Conservation (phyloP, 2,329 filamentous ascomycete species). For the Onygena corvina region DNA sequence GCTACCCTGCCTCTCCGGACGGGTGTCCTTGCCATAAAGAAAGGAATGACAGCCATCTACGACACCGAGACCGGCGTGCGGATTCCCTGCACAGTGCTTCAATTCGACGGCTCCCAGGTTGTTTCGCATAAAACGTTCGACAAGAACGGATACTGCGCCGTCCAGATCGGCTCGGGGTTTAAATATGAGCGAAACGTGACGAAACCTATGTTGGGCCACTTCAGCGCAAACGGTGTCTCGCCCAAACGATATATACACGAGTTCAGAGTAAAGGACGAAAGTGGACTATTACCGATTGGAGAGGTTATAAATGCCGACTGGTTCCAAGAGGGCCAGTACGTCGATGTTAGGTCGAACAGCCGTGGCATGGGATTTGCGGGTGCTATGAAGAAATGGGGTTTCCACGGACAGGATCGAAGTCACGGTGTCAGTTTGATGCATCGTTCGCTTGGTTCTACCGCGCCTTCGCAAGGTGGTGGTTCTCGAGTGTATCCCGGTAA, state of each 20-base stretch:
- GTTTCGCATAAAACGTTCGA: constrained; percentile 71
- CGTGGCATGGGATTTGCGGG: constrained; percentile 89
- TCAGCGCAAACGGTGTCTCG: constrained; percentile 64
- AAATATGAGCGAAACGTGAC: constrained; percentile 64
- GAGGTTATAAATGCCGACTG: constrained; percentile 69
- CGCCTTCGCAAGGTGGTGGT: constrained; percentile 81
- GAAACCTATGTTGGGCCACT: constrained; percentile 79
- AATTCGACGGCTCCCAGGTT: constrained; percentile 86
- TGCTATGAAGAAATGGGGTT: constrained; percentile 95
- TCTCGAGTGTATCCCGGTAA: constrained; percentile 89
- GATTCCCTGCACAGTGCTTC: constrained; percentile 79
- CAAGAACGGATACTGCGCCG: constrained; percentile 82
- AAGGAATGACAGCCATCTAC: constrained; percentile 90
- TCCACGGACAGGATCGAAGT: constrained; percentile 73
- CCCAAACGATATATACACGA: constrained; percentile 77
- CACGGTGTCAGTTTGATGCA: constrained; percentile 96
- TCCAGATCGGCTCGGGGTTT: constrained; percentile 72
- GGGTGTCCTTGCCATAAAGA: constrained; percentile 76
- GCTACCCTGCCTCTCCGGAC: constrained; percentile 54
- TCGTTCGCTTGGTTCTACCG: constrained; percentile 78
- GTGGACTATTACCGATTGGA: constrained; percentile 65
- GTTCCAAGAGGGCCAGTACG: constrained; percentile 81
- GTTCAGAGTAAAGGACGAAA: constrained; percentile 66
- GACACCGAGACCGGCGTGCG: constrained; percentile 61
- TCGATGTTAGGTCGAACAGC: constrained; percentile 68